These are phyloP conservation scores for Lactarius trivialis DNA, from an alignment of 768 basidiomycete genomes.

Conservation along the genomic window DNA sequence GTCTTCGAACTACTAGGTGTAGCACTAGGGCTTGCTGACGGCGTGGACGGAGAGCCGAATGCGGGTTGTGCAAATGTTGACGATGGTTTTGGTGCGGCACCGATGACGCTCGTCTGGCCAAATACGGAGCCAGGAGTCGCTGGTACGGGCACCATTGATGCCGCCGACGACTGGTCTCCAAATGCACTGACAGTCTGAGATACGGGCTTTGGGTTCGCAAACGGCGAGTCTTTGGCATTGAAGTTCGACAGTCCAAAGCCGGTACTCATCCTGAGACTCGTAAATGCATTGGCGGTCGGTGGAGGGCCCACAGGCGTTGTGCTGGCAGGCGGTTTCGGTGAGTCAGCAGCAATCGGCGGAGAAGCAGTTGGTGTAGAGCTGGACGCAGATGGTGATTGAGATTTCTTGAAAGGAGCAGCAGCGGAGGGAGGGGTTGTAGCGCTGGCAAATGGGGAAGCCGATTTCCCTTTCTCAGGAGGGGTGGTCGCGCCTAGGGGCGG, in stretches of 20 bases:
- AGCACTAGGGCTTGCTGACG: constrained; percentile 6
- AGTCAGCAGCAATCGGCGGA: not conserved
- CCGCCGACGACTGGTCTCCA: constrained; percentile 6
- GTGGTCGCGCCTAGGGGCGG: constrained; percentile 3
- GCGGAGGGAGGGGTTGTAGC: constrained; percentile 2
- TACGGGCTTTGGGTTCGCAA: constrained; percentile 24
- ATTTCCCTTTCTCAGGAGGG: not conserved
- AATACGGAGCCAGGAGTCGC: constrained; percentile 32
- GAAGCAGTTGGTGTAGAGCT: not conserved
- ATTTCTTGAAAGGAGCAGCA: not conserved
- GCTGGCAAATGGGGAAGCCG: not conserved
- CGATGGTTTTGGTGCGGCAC: not conserved
- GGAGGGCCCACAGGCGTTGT: constrained; percentile 26
- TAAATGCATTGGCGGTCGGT: constrained; percentile 18
- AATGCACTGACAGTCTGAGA: constrained; percentile 18
- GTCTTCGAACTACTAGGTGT: constrained; percentile 25
- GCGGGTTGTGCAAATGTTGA: constrained; percentile 35
- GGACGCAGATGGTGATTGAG: not conserved
- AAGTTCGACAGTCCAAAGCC: constrained; percentile 20
- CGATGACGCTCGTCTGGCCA: constrained; percentile 28
- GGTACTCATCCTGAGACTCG: constrained; percentile 15
- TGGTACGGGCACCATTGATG: constrained; percentile 26
- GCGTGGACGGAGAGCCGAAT: constrained; percentile 31
- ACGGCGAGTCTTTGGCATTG: constrained; percentile 24
- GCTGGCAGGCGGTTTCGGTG: constrained; percentile 14